Evolutionary conservation across 805 yeast species (phyloP).

Genomic region (Kazachstania taianensis): DNA sequence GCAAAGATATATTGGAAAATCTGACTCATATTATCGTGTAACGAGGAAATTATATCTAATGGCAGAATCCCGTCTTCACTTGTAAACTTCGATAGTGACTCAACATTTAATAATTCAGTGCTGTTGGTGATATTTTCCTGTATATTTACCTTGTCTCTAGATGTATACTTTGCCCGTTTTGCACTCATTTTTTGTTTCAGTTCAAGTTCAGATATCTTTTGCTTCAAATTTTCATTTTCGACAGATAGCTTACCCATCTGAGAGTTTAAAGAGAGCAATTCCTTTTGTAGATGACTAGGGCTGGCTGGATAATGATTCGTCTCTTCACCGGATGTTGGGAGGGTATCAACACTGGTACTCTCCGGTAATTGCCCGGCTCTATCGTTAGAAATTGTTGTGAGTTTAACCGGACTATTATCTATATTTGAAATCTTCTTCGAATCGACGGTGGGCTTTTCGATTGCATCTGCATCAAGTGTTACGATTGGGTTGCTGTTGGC

Average conservation of each 20-base stretch:
- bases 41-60: slow-evolving; percentile 7
- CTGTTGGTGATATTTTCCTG: background rate
- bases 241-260: slow-evolving; percentile 22
- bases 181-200: slow-evolving; percentile 28
- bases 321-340: no score
- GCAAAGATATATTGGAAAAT: background rate
- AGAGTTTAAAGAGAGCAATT: slow-evolving; percentile 16
- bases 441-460: no score
- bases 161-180: background rate
- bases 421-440: no score
- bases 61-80: slow-evolving; percentile 15
- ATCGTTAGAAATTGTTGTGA: no score
- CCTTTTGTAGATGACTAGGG: slow-evolving; percentile 14
- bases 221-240: slow-evolving; percentile 30
- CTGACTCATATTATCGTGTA: slow-evolving; percentile 1
- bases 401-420: no score
- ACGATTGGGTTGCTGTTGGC: no score
- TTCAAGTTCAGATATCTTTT: slow-evolving; percentile 37
- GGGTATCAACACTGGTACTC: no score
- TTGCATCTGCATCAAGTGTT: no score
- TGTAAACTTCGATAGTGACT: slow-evolving; percentile 8
- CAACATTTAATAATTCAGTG: background rate
- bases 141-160: background rate
- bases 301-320: no score
- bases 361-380: no score